Conservation (phyloP, 1,284 basidiomycete species). For the Leccinum ponderosum region DNA sequence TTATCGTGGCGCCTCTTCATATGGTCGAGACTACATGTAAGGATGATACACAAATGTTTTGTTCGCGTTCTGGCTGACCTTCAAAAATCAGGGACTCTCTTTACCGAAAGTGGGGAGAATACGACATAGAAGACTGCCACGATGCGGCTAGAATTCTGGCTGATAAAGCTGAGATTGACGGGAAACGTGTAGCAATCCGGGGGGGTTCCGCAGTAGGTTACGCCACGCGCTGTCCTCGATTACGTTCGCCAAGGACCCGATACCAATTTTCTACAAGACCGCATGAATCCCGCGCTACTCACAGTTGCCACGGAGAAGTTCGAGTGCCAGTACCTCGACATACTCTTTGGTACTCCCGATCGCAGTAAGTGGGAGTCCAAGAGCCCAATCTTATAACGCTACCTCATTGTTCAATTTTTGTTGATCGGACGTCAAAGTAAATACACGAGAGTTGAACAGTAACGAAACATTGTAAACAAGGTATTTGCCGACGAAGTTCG, state of each 20-base stretch:
- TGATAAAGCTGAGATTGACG: constrained; percentile 13
- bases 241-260: constrained; percentile 30
- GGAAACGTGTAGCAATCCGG: constrained; percentile 55
- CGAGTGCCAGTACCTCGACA: constrained; percentile 50
- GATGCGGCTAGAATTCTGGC: constrained; percentile 9
- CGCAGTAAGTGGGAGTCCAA: constrained; percentile 5
- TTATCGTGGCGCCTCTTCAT: constrained; percentile 28
- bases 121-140: constrained; percentile 20
- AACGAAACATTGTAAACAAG: too few relatives aligned
- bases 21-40: constrained; percentile 24
- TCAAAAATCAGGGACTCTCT: constrained; percentile 10
- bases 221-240: constrained; percentile 53
- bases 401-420: too few relatives aligned
- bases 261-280: constrained; percentile 22
- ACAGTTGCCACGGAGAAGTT: constrained; percentile 61
- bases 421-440: too few relatives aligned
- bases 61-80: background rate
- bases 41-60: background rate
- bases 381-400: constrained; percentile 6
- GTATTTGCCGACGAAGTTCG: too few relatives aligned
- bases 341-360: constrained; percentile 50
- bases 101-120: constrained; percentile 18
- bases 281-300: constrained; percentile 47
- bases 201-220: constrained; percentile 62
- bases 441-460: too few relatives aligned